Percentiles rank a stretch among this genome's conserved stretches.
These are phyloP conservation scores for Boletales sp. DNA, from an alignment of 768 basidiomycete species.

Conservation along the genomic window DNA sequence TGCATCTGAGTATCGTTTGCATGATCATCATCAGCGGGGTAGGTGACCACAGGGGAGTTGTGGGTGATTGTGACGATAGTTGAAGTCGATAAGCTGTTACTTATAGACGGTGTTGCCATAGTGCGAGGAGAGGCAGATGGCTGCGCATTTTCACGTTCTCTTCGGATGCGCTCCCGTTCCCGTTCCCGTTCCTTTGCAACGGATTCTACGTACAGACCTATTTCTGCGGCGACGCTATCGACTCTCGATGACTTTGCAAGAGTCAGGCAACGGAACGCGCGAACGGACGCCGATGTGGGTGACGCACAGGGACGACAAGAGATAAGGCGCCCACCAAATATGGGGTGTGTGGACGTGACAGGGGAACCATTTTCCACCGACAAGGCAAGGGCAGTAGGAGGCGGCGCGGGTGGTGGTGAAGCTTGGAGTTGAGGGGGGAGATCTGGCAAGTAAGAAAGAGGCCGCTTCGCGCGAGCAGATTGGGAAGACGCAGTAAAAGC, in stretches of 20 bases:
- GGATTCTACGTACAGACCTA: slow-evolving; percentile 70
- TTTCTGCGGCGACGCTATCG: slow-evolving; percentile 52
- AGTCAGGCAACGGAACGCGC: slow-evolving; percentile 50
- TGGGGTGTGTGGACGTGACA: slow-evolving; percentile 2
- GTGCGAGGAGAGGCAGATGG: slow-evolving; percentile 26
- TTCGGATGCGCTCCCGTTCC: slow-evolving; percentile 70
- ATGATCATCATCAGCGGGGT: slow-evolving; percentile 10
- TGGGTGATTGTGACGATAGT: slow-evolving; percentile 5
- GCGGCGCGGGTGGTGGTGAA: slow-evolving; percentile 41
- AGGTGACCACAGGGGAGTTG: slow-evolving; percentile 14
- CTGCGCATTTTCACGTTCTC: slow-evolving; percentile 54
- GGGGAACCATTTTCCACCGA: slow-evolving; percentile 7
- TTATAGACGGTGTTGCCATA: slow-evolving; percentile 21
- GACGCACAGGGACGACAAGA: slow-evolving; percentile 32
- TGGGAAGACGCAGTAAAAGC: slow-evolving; percentile 38
- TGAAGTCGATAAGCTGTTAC: slow-evolving; percentile 7
- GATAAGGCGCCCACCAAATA: slow-evolving; percentile 24
- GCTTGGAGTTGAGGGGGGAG: slow-evolving; percentile 61
- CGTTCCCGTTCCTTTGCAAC: slow-evolving; percentile 73
- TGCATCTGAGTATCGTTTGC: slow-evolving; percentile 19
- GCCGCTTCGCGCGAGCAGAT: slow-evolving; percentile 35
- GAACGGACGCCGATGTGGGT: slow-evolving; percentile 37
- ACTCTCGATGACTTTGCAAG: slow-evolving; percentile 50
- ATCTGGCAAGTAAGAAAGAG: slow-evolving; percentile 57
- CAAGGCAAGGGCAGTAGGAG: slow-evolving; percentile 27